Evolutionary conservation across 805 yeast genomes (phyloP), one percentile per base, ranked within the genome.

Genomic region (Spathaspora gorwiae): DNA sequence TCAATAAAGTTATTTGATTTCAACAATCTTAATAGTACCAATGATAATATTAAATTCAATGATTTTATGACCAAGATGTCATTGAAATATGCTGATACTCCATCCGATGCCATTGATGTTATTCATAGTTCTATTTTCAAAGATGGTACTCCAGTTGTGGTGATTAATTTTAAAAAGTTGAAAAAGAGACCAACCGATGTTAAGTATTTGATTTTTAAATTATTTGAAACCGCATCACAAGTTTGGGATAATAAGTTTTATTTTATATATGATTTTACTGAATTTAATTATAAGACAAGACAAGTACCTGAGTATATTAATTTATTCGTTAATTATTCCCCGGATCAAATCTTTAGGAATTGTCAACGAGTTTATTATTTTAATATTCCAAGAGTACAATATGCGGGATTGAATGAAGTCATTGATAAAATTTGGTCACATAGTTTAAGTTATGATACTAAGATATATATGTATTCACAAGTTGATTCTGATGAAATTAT

Each of bases 41-140:
- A 6, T 12, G 40, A 36, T 24, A 70, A 68, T 32, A 76, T 78
- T 41, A 78, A 76, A 46, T 68, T 83, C 26, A 81, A 79, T 54
- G 95, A 88, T 46, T 86, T 86, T 52, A 83, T 89, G 88, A 76
- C 80, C 26, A 81, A 80, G 45, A 76, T 81, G 63, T 70, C 88
- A 0, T 66, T 78, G 39, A 75, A 76, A 47, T 81, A 82, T 47
- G 62, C 75, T 9, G 77, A 75, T 5, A 50, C 59, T n/a, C 39
- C 37, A 32, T 13, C 14, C 4, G 38, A 35, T 31, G 59, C 72
- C 6, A 55, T 67, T 19, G 78, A 77, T 12, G 66, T 83, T 33
- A 72, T 86, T 9, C 80, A 78, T 42, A 88, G 80, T 50, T 79
- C 86, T 1, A 78, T 84, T 12, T 79, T 84, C 33, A 70, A 76